Conservation (phyloP, 345 rosid genomes). For the Citrus hindsii region DNA sequence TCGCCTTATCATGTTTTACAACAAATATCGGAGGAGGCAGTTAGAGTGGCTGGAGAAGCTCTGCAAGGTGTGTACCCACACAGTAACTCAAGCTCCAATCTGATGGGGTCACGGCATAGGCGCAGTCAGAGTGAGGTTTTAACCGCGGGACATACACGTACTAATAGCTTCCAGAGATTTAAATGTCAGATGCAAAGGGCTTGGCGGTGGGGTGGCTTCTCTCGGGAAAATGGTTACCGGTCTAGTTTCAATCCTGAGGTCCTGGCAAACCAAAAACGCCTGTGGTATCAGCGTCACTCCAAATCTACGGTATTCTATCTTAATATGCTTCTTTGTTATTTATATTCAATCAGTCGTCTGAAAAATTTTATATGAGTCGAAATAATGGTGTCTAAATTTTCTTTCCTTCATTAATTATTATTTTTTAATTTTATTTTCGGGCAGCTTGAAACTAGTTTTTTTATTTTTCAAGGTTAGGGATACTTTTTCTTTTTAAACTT, state of each 20-base stretch:
- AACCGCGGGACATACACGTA: constrained; percentile 11
- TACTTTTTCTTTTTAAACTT: neutral
- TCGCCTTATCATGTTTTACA: constrained; percentile 30
- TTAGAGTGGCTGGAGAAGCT: constrained; percentile 45
- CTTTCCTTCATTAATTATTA: neutral
- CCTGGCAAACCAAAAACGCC: constrained; percentile 90
- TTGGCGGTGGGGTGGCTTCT: constrained; percentile 71
- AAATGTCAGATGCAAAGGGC: constrained; percentile 85
- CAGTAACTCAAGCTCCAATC: constrained; percentile 3
- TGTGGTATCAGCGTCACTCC: constrained; percentile 95
- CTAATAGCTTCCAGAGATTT: constrained; percentile 54
- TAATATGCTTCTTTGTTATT: constrained; percentile 6
- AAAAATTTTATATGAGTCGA: neutral
- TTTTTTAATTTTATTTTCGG: neutral
- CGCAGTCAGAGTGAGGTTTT: constrained; percentile 61
- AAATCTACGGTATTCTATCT: constrained; percentile 55
- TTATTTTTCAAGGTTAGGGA: neutral
- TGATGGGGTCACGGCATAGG: constrained; percentile 34
- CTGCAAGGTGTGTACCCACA: constrained; percentile 27
- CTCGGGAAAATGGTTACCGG: constrained; percentile 36
- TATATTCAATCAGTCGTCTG: neutral
- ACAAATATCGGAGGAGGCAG: constrained; percentile 39
- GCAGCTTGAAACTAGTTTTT: neutral
- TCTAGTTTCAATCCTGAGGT: constrained; percentile 89
- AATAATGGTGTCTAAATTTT: neutral